A percentile compares a stretch with the other conserved stretches of the same genome.
phyloP scores from a whole-genome alignment of 306 rosid species.

The Ziziphus jujuba region DNA sequence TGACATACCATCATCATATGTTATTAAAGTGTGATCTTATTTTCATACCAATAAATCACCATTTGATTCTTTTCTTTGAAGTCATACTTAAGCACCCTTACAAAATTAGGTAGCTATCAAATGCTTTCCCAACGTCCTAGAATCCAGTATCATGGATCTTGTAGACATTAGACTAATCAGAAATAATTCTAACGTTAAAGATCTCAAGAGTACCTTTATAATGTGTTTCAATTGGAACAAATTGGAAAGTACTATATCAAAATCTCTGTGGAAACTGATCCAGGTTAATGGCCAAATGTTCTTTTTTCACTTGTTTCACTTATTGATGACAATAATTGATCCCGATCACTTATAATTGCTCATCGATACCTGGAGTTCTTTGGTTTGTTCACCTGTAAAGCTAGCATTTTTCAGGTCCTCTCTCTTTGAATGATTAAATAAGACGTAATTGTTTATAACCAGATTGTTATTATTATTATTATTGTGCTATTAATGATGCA shows the following conservation, averaged over 20 bases:
- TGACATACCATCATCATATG: background rate
- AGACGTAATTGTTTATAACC: background rate
- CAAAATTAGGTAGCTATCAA: too few species aligned
- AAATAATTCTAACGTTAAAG: background rate
- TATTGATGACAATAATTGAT: background rate
- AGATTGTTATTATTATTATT: slow-evolving; percentile 18
- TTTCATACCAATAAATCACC: background rate
- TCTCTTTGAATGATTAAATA: background rate
- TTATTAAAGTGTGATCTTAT: background rate
- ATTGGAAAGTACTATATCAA: background rate
- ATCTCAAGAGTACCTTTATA: background rate
- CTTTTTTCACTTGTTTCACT: background rate
- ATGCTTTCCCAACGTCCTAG: too few species aligned
- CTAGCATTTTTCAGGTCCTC: background rate
- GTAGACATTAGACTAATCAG: background rate
- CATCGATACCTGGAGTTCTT: background rate
- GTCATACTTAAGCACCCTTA: too few species aligned
- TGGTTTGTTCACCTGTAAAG: background rate
- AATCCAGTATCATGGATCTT: too few species aligned
- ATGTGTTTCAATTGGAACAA: background rate
- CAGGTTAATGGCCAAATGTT: background rate
- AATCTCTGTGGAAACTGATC: background rate
- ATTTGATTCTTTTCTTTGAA: too few species aligned
- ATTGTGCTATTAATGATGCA: slow-evolving; percentile 29
- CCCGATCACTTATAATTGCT: background rate